These are phyloP conservation scores for Russula sp. DNA, from an alignment of 768 basidiomycete species.

Conservation along the genomic window DNA sequence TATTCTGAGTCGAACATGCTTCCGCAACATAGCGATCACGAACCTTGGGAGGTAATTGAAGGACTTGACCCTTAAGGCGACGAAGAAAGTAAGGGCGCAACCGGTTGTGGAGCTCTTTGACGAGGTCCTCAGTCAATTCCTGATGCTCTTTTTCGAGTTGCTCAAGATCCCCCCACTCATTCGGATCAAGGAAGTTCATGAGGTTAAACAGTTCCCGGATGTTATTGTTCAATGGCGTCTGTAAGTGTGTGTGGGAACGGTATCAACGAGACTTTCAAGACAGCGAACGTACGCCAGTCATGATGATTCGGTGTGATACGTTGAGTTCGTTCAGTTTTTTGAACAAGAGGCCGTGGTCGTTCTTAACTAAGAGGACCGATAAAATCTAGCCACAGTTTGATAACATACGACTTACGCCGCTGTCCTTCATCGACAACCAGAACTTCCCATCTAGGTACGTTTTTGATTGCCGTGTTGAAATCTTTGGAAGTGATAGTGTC, in stretches of 20 bases:
- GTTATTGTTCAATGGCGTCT: conserved; percentile 97
- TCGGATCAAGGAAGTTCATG: conserved; percentile 89
- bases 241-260: conserved; percentile 8
- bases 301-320: conserved; percentile 72
- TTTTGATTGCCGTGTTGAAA: conserved; percentile 69
- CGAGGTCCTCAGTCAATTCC: conserved; percentile 70
- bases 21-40: conserved; percentile 2
- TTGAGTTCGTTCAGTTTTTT: conserved; percentile 76
- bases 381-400: conserved; percentile 15
- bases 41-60: conserved; percentile 90
- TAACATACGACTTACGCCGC: conserved; percentile 52
- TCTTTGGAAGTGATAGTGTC: conserved; percentile 73
- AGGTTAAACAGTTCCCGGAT: conserved; percentile 94
- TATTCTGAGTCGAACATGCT: not conserved
- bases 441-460: conserved; percentile 87
- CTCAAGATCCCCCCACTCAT: conserved; percentile 70
- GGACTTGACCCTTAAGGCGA: conserved; percentile 87
- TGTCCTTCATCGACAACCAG: conserved; percentile 92
- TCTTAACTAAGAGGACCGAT: conserved; percentile 59
- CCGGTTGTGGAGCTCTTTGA: conserved; percentile 71
- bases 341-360: conserved; percentile 72
- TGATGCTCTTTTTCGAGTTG: conserved; percentile 67
- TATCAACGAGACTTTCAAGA: conserved; percentile 1
- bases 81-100: conserved; percentile 90
- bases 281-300: conserved; percentile 65